A percentile compares a stretch with the other conserved stretches of the same genome.
These are phyloP conservation scores for Gymnopilus junonius DNA, from an alignment of 768 basidiomycete species.

Conservation along the genomic window DNA sequence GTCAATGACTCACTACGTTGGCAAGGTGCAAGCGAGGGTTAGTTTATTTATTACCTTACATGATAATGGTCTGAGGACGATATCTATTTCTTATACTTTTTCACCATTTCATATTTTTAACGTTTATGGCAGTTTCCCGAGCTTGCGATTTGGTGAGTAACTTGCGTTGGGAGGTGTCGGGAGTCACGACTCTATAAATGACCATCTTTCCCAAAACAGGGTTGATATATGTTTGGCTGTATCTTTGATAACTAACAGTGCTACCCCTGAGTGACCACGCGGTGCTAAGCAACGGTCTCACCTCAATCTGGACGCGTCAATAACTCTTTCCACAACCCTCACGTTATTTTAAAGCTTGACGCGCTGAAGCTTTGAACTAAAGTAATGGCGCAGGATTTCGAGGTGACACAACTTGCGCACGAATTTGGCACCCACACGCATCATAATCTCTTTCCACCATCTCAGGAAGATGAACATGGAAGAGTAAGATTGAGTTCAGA, in stretches of 20 bases:
- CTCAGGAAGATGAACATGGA: slow-evolving; percentile 16
- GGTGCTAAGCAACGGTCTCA: too few species aligned
- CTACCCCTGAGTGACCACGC: not conserved
- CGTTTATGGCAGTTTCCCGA: not conserved
- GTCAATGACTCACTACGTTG: too few species aligned
- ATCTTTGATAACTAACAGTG: not conserved
- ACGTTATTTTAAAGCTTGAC: too few species aligned
- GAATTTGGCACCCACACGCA: slow-evolving; percentile 37
- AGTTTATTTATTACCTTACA: too few species aligned
- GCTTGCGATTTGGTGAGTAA: too few species aligned
- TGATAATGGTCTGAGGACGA: too few species aligned
- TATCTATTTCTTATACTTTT: too few species aligned
- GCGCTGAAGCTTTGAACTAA: not conserved
- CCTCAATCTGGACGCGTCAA: not conserved
- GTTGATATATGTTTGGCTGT: not conserved
- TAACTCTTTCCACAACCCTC: not conserved
- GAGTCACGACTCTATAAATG: not conserved
- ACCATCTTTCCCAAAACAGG: not conserved
- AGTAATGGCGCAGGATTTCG: not conserved
- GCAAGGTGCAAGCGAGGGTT: too few species aligned
- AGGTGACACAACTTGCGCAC: slow-evolving; percentile 27
- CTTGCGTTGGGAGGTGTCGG: not conserved
- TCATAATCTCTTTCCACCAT: slow-evolving; percentile 32
- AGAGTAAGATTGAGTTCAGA: slow-evolving; percentile 40
- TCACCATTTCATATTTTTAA: not conserved